Percentiles rank a stretch among this genome's conserved stretches.
These are phyloP conservation scores for Fagus sylvatica DNA, from an alignment of 306 rosid species.

Conservation along the genomic window DNA sequence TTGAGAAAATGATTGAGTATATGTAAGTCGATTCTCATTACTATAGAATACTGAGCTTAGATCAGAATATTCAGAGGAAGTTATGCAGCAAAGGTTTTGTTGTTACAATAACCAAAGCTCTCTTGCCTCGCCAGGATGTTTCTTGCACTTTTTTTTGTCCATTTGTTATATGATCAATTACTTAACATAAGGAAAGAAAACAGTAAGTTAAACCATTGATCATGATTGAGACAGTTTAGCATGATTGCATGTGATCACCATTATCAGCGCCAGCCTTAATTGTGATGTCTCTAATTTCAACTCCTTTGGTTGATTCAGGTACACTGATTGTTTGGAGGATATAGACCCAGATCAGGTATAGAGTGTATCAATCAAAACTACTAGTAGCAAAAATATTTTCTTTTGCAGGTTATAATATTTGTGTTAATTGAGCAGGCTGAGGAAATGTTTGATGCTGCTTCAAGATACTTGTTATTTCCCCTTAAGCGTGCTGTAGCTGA, in stretches of 20 bases:
- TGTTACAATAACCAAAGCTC: neutral
- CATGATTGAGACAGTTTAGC: neutral
- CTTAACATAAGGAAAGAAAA: neutral
- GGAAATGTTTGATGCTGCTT: slow-evolving; percentile 90
- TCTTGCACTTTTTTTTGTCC: neutral
- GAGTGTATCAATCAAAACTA: slow-evolving; percentile 14
- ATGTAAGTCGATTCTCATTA: slow-evolving; percentile 60
- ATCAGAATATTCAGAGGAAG: slow-evolving; percentile 23
- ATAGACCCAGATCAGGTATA: slow-evolving; percentile 83
- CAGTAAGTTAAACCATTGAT: neutral
- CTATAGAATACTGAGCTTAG: slow-evolving; percentile 15
- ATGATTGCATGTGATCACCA: neutral
- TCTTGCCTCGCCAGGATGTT: neutral
- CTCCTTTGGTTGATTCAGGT: slow-evolving; percentile 62
- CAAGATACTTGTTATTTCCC: slow-evolving; percentile 87
- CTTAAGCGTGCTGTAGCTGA: slow-evolving; percentile 94
- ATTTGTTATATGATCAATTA: neutral
- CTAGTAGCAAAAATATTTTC: slow-evolving; percentile 13
- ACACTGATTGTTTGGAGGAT: slow-evolving; percentile 82
- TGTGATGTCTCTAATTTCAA: slow-evolving; percentile 12
- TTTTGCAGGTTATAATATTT: slow-evolving; percentile 27
- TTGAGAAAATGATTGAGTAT: slow-evolving; percentile 85
- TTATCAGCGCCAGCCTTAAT: neutral
- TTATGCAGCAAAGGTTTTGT: neutral
- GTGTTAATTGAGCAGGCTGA: slow-evolving; percentile 58